phyloP scores from a whole-genome alignment of 257 asterid genomes.

The Nicotiana noctiflora region DNA sequence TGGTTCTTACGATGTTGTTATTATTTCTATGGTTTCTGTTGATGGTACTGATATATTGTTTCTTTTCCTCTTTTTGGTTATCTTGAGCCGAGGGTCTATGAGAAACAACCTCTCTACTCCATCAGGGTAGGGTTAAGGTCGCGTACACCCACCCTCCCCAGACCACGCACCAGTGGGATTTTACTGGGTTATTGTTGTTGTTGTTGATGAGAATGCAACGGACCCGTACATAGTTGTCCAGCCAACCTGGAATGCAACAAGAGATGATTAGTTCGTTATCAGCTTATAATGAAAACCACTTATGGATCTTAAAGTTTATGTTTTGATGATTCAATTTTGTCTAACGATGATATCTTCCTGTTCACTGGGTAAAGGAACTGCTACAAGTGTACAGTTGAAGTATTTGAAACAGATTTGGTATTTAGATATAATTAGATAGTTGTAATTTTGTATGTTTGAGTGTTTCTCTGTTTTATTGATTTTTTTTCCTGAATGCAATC shows the following conservation, averaged over 20 bases:
- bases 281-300: neutral
- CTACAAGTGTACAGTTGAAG: neutral
- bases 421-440: neutral
- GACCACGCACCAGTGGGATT: too few relatives aligned
- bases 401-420: neutral
- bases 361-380: neutral
- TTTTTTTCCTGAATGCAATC: constrained; percentile 17
- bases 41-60: too few relatives aligned
- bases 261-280: neutral
- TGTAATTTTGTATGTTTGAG: neutral
- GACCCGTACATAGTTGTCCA: neutral
- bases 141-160: too few relatives aligned
- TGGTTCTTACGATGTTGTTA: too few relatives aligned
- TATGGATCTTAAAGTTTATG: neutral
- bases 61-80: too few relatives aligned
- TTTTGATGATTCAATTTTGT: neutral
- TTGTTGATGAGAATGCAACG: too few relatives aligned
- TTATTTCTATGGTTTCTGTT: too few relatives aligned
- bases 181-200: too few relatives aligned
- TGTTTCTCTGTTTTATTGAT: neutral
- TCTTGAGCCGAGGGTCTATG: too few relatives aligned
- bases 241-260: neutral
- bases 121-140: too few relatives aligned
- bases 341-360: neutral
- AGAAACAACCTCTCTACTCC: too few relatives aligned